Percentiles rank a stretch among this genome's conserved stretches.
Evolutionary conservation across 148 eudicot genomes (phyloP).

Genomic region (Spergularia bocconei): DNA sequence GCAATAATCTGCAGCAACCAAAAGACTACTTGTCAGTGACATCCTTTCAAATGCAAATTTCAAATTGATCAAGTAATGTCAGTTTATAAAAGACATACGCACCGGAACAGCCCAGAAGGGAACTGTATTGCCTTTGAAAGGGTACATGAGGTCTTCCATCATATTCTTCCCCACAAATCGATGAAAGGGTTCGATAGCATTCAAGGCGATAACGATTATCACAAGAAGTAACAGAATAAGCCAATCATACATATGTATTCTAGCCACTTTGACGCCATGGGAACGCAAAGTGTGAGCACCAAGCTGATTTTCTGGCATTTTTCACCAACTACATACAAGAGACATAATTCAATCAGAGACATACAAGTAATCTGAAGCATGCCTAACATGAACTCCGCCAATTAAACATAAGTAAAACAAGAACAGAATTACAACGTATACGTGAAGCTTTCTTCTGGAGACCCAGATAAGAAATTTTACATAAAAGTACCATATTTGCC

Average conservation of each 20-base stretch:
- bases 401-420: not conserved
- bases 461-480: too few relatives aligned
- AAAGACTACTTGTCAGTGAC: slow-evolving; percentile 3
- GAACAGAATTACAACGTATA: too few relatives aligned
- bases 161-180: slow-evolving; percentile 80
- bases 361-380: not conserved
- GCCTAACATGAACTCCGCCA: not conserved
- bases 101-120: slow-evolving; percentile 94
- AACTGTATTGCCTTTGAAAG: slow-evolving; percentile 71
- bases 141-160: slow-evolving; percentile 86
- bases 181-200: slow-evolving; percentile 76
- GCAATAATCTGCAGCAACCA: slow-evolving; percentile 51
- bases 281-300: slow-evolving; percentile 65
- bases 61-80: not conserved
- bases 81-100: slow-evolving; percentile 22
- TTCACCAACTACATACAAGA: slow-evolving; percentile 21
- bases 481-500: too few relatives aligned
- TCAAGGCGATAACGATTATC: slow-evolving; percentile 49
- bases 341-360: slow-evolving; percentile 7
- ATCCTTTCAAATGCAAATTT: not conserved
- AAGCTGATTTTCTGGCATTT: slow-evolving; percentile 43
- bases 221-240: slow-evolving; percentile 69
- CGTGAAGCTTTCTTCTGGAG: not conserved
- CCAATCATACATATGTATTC: slow-evolving; percentile 81
- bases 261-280: slow-evolving; percentile 77